A percentile compares a stretch with the other conserved stretches of the same genome.
Conservation (phyloP, 345 rosid species). For the Populus alba region DNA sequence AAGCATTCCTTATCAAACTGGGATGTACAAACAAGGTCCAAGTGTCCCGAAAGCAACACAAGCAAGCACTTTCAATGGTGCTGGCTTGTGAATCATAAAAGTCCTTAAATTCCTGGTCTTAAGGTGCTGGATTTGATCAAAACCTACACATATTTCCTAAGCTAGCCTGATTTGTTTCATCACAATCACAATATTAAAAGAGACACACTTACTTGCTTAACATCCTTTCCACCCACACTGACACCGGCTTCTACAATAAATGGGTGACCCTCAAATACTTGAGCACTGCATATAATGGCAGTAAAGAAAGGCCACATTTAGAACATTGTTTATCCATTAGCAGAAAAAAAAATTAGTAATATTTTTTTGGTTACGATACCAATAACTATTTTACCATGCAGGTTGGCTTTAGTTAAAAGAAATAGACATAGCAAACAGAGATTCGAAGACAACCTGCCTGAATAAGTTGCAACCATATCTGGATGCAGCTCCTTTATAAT, state of each 20-base stretch:
- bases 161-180: background rate
- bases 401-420: background rate
- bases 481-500: conserved; percentile 98
- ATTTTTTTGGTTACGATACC: background rate
- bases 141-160: background rate
- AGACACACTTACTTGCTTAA: conserved; percentile 62
- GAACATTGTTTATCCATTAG: background rate
- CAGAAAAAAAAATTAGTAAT: background rate
- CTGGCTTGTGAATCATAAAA: no score
- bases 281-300: conserved; percentile 62
- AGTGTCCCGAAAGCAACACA: no score
- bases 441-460: conserved; percentile 75
- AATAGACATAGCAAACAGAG: conserved; percentile 12
- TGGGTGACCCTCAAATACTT: conserved; percentile 98
- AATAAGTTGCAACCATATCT: conserved; percentile 92
- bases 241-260: conserved; percentile 98
- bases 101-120: no score
- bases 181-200: background rate
- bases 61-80: no score
- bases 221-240: conserved; percentile 92
- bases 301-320: conserved; percentile 14
- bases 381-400: background rate
- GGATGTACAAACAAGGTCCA: no score
- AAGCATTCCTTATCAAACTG: no score
- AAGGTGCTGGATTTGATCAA: no score